phyloP scores from a whole-genome alignment of 2,329 filamentous ascomycete genomes.

The Claviceps monticola region DNA sequence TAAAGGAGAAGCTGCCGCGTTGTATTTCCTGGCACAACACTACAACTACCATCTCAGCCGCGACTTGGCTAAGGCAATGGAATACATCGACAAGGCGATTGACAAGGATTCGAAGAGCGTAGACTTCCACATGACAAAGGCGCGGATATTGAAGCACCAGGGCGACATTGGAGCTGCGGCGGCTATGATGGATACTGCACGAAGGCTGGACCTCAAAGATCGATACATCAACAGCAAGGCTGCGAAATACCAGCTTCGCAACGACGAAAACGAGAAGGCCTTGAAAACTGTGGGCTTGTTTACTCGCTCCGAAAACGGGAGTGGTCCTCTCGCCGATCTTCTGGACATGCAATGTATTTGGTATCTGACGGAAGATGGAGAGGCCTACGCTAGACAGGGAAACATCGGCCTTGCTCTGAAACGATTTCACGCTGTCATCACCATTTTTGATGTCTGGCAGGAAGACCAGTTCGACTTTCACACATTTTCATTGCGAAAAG shows the following conservation, averaged over 20 bases:
- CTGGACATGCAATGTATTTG: slow-evolving; percentile 98
- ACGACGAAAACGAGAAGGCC: slow-evolving; percentile 77
- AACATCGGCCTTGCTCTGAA: slow-evolving; percentile 81
- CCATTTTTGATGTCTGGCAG: slow-evolving; percentile 94
- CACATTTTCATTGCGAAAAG: slow-evolving; percentile 91
- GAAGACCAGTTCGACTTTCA: slow-evolving; percentile 99
- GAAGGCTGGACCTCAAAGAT: slow-evolving; percentile 75
- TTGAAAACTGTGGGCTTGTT: slow-evolving; percentile 86
- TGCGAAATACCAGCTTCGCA: slow-evolving; percentile 89
- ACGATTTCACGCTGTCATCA: slow-evolving; percentile 74
- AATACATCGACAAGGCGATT: slow-evolving; percentile 74
- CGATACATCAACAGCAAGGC: slow-evolving; percentile 98
- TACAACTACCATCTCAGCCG: slow-evolving; percentile 88
- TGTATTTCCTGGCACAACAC: slow-evolving; percentile 93
- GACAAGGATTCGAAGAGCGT: slow-evolving; percentile 66
- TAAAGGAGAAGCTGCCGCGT: slow-evolving; percentile 62
- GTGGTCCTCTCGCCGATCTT: slow-evolving; percentile 78
- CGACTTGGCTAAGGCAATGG: slow-evolving; percentile 65
- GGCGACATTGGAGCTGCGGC: slow-evolving; percentile 70
- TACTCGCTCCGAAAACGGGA: slow-evolving; percentile 77
- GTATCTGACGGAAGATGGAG: slow-evolving; percentile 91
- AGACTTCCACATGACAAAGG: slow-evolving; percentile 90
- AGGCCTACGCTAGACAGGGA: slow-evolving; percentile 70
- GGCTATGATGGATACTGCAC: slow-evolving; percentile 76
- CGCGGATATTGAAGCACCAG: slow-evolving; percentile 83